Evolutionary conservation across 2,329 filamentous ascomycete genomes (phyloP).

Genomic region (Talaromyces atroroseus): DNA sequence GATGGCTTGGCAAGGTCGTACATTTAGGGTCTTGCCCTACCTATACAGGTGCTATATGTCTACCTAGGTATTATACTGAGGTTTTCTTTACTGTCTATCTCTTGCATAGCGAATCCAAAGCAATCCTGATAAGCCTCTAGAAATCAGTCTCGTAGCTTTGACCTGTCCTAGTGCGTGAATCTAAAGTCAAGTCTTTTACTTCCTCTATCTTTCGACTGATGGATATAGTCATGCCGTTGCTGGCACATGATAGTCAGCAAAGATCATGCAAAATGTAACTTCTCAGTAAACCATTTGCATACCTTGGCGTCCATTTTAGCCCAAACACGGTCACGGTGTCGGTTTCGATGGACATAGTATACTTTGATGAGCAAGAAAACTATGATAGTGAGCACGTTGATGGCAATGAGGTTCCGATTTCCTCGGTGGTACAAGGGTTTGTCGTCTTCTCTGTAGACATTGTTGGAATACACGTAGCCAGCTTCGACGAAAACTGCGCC

Average conservation of each 20-base stretch:
- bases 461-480: background rate
- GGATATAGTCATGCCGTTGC: too few relatives aligned
- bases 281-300: too few relatives aligned
- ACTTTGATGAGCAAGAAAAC: constrained; percentile 38
- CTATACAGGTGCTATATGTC: background rate
- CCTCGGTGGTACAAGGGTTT: constrained; percentile 49
- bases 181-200: too few relatives aligned
- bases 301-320: too few relatives aligned
- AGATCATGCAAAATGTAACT: too few relatives aligned
- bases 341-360: constrained; percentile 26
- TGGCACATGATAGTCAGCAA: too few relatives aligned
- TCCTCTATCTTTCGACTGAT: too few relatives aligned
- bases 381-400: constrained; percentile 46
- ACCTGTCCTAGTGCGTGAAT: too few relatives aligned
- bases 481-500: constrained; percentile 3
- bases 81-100: background rate
- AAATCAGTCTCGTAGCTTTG: too few relatives aligned
- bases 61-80: background rate
- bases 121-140: background rate
- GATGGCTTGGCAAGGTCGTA: too few relatives aligned
- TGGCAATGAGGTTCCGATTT: constrained; percentile 47
- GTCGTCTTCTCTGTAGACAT: constrained; percentile 36
- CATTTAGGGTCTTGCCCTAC: background rate
- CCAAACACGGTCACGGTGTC: constrained; percentile 39
- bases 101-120: background rate